Base-by-base conservation (phyloP, 768 basidiomycete genomes). In the Boletus subcaerulescens region DNA sequence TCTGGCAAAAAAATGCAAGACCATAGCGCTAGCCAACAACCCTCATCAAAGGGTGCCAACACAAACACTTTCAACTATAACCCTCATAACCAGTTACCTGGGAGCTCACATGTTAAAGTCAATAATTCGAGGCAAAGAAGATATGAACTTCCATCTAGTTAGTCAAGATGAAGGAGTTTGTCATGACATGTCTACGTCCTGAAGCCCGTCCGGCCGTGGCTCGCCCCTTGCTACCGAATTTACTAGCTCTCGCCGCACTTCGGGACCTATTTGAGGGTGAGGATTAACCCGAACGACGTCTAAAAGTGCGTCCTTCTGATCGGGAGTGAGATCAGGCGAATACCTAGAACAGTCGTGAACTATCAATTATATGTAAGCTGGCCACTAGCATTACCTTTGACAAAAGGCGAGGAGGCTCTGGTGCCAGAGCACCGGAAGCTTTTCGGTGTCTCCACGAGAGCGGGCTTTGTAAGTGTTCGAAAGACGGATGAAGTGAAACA, bases 401-500 rank as follows among this genome's bases (percentile, higher is more conserved):
- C 83, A 85, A 69, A 98, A 98, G 4, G 95, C 92, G 22, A 99
- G 80, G 50, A 99, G 77, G 69, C 91, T 92, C 73, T 99, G 97
- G 70, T 99, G 93, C 97, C 97, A 99, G 12, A 99, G 77, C 13
- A 98, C 97, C n/a, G 97, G 96, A 31, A 98, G 79, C 67, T 86
- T 86, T 45, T 89, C 86, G 2, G 83, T 74, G 46, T 91, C 89
- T 24, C 84, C 87, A 45, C 83, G 77, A 18, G 75, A 77, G 53
- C 79, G 84, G 43, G 83, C 85, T 72, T 87, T 91, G 74, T 92
- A 90, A 14, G 86, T 87, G 70, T 97, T 96, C 24, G 94, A 93
- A 41, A 98, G 85, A 24, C 94, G 88, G 64, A 98, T 93, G 70
- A 97, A 99, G 75, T 99, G 97, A 79, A 97, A 96, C 13, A 98